Conservation (phyloP, 2,329 filamentous ascomycete genomes). For the Fusarium keratoplasticum region DNA sequence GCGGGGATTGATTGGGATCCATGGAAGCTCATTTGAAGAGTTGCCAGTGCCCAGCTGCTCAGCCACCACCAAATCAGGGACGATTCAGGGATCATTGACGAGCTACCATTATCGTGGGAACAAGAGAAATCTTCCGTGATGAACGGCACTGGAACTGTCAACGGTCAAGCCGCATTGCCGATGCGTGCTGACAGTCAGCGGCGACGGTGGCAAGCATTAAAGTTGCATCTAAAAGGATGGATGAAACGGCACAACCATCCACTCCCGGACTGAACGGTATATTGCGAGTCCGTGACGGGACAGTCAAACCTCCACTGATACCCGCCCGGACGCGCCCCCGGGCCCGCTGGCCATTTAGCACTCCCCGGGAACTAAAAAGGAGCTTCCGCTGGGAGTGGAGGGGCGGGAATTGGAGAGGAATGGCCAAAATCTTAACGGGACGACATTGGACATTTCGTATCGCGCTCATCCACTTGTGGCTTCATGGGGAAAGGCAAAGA, state of each 20-base stretch:
- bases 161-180: not conserved
- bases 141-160: not conserved
- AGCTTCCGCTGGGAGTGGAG: slow-evolving; percentile 12
- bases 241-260: slow-evolving; percentile 1
- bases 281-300: slow-evolving; percentile 3
- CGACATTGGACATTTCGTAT: slow-evolving; percentile 11
- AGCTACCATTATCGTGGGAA: not conserved
- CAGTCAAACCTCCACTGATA: slow-evolving; percentile 25
- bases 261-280: not conserved
- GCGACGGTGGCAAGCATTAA: not conserved
- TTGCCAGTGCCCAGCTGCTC: not conserved
- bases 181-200: not conserved
- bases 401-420: slow-evolving; percentile 10
- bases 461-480: not conserved
- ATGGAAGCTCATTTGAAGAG: not conserved
- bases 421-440: slow-evolving; percentile 8
- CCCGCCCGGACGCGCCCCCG: slow-evolving; percentile 4
- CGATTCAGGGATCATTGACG: not conserved
- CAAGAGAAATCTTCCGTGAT: not conserved
- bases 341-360: not conserved
- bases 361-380: slow-evolving; percentile 28
- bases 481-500: not conserved
- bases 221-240: not conserved
- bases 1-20: not conserved
- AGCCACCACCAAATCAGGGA: not conserved